Evolutionary conservation across 352 stramenopile genomes (phyloP), one percentile per base, ranked within the genome.

Genomic region (Phytophthora podocarpi): DNA sequence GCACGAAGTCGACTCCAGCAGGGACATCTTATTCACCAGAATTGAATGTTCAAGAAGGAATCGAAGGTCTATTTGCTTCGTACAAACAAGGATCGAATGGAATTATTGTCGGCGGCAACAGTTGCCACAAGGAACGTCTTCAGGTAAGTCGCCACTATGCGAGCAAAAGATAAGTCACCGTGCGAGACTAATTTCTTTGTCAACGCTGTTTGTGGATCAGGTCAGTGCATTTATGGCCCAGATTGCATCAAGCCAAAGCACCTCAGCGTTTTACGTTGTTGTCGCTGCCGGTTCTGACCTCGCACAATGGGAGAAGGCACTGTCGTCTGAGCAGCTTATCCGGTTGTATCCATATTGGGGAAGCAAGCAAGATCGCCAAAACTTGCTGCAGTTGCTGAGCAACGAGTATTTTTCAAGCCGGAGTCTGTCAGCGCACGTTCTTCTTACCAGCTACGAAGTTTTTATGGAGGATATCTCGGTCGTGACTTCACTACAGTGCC

Each of bases 311-410:
- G 55, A 83, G 50, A 62, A 59, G 5, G 61, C 54, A 9, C 37
- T 90, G 16, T 57, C 42, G 6, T 61, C 64, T 10, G 45, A 52
- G 8, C 40, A 73, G 21, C 43, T 59, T 23, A 46, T 85, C 24
- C 48, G 67, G 4, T 48, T 83, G 13, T 78, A 85, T 61, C 66
- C 78, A 13, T 91, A 84, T 49, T 91, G 80, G 78, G 82, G 80
- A 32, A 62, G 64, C 23, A 60, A 59, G 23, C 39, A 60, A 31
- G 77, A 89, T 43, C 77, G 80, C 1, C 43, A 64, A 50, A 65
- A 72, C 13, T 32, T 82, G 0, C 61, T 82, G n/a, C 42, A 68
- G 26, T 52, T 72, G 26, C 51, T 87, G 39, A 70, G 53, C 43
- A 70, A 76, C 27, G 63, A 73, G 35, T 79, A 70, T 20, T 70